Evolutionary conservation across 2,329 filamentous ascomycete species (phyloP), one percentile per base, ranked within the genome.

Genomic region (Coleophoma cylindrospora): DNA sequence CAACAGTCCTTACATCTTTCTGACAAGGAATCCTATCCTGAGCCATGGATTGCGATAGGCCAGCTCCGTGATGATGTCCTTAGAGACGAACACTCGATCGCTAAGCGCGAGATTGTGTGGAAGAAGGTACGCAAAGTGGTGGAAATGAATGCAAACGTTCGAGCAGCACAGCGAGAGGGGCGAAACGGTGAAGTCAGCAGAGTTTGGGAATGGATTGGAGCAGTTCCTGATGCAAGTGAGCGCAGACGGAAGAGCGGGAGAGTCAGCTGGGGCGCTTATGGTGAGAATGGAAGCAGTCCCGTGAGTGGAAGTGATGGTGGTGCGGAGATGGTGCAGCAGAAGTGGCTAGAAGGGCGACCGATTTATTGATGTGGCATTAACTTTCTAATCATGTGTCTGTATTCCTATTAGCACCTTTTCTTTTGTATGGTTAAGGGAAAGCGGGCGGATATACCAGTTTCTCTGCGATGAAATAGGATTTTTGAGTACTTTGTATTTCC

Each of bases 31-130:
- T 77, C 66, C 53, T 84, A 77, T 47, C 80, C 83, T 15, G 91
- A 96, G 54, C 77, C 84, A 1, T 95, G 88, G 71, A 80, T 99
- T 54, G 89, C 90, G 63, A 80, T 96, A 59, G 89, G 89, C 1
- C 94, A 97, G 65, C 73, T 99, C 48, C 79, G 94, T 52, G 94
- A 99, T 63, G 92, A 97, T 63, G 86, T 99, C 3, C 75, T 99
- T 37, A 79, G 92, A 17, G 81, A 86, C 27, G 84, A 95, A 54
- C 89, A 96, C 66, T 86, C 81, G 3, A 77, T 91, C 17, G 76
- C 77, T 9, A 81, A 91, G 60, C 79, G 94, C 36, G 87, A 94
- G 64, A 80, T 82, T 50, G 74, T 99, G 46, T 99, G 95, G 94
- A 79, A 83, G 56, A 82, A 83, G 45, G 94, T 99, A 17, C 80